Base-by-base conservation (phyloP, 2,329 filamentous ascomycete genomes). In the Epichloe brachyelytri region DNA sequence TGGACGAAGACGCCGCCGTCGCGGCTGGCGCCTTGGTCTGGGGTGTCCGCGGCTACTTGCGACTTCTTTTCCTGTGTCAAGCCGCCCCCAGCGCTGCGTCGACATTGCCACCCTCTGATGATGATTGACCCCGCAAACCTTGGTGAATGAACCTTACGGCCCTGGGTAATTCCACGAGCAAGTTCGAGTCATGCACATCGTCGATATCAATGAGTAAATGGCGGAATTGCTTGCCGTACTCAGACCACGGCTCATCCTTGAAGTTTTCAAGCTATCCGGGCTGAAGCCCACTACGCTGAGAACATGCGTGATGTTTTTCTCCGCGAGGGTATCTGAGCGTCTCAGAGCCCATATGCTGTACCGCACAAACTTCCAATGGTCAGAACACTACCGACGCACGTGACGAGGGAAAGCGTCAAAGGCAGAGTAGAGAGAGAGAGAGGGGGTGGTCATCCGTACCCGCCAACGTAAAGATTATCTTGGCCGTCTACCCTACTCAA, bases 151-250 rank as follows among this genome's bases (percentile, higher is more conserved):
- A 98, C 46, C 75, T 76, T 59, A 93, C 86, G 51, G 85, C 85
- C 49, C 74, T 74, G 6, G 89, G 80, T 54, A 97, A 84, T 66
- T 94, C 82, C 55, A 86, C 78, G 17, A 97, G 71, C 48, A 97
- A 69, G 67, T 98, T 88, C 59, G 90, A 84, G 62, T 96, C 88
- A 19, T 91, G 87, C 48, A 90, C 80, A 71, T 98, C 93, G 66
- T 97, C 87, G 43, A 96, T 81, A 57, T 94, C 85, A 56, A 97
- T 85, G 54, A 82, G 76, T 58, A 88, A 75, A 65, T 94, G 88
- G 56, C 82, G 71, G 64, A 82, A 88, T 41, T 76, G 72, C 56
- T 78, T 74, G 61, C 72, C 75, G 55, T 68, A 71, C 47, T 73
- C 71, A 17, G 73, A 65, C 61, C 68, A 69, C 50, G 60, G 71